Evolutionary conservation across 2,329 filamentous ascomycete genomes (phyloP), one percentile per base, ranked within the genome.

Genomic region (Cercospora zeina): DNA sequence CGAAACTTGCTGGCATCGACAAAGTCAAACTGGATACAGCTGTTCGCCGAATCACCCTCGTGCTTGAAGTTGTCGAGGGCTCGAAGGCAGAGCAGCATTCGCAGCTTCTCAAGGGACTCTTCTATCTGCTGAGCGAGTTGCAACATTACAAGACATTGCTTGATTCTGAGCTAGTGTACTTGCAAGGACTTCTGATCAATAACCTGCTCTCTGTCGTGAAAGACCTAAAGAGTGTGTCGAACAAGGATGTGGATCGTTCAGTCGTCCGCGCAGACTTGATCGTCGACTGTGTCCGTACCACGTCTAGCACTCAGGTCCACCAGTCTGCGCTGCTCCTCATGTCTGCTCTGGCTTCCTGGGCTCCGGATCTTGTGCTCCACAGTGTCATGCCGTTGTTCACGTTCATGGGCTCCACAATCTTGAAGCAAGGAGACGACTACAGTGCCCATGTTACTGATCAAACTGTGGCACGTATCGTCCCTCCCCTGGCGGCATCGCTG

Each of bases 321-420:
- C 97, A 96, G 72, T 87, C 89, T 5, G 93, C 95, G 3, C 82
- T 99, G 13, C 84, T 97, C 8, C 81, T 99, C 27, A 90, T 97
- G 62, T 92, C 93, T 24, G 89, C 87, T 61, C 82, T 99, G 42
- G 93, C 95, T 21, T 89, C 89, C 39, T 90, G 93, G 68, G 91
- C 91, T 0, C 95, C 96, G 0, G 93, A 96, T 74, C 80, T 96
- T 53, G 91, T 99, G 2, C 82, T 99, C 61, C 93, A 99, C 77
- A 97, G 92, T 69, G 91, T 99, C 58, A 99, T 99, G 95, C 95
- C 95, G 11, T 93, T 99, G 57, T 99, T 99, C 78, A 97, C 95
- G 0, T 97, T 97, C 74, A 97, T 97, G 88, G 92, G 93, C 45
- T 89, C 89, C 47, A 96, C 91, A 3, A 88, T 97, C 19, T 83